Conservation (phyloP, 352 stramenopile genomes). For the Globisporangium parvum region DNA sequence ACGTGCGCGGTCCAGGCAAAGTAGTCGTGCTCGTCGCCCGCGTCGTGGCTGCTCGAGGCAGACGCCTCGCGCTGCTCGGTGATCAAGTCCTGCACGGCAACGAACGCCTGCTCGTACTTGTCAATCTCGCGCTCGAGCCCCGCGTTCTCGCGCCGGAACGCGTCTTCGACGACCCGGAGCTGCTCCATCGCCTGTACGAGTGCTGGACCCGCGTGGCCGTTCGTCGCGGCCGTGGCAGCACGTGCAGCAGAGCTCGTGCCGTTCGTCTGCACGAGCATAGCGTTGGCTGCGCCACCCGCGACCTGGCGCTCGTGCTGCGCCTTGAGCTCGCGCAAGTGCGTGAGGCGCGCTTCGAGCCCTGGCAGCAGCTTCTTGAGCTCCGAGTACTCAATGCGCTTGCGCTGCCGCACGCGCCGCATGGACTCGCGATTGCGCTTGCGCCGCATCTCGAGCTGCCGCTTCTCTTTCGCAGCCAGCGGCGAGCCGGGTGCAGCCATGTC, state of each 20-base stretch:
- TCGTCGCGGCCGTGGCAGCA: too few relatives aligned
- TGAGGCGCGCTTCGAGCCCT: slow-evolving; percentile 4
- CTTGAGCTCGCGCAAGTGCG: slow-evolving; percentile 1
- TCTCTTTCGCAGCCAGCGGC: slow-evolving; percentile 8
- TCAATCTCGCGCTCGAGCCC: slow-evolving; percentile 9
- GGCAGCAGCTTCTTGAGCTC: slow-evolving; percentile 7
- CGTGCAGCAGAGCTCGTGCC: neutral
- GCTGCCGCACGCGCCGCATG: slow-evolving; percentile 22
- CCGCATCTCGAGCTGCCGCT: slow-evolving; percentile 17
- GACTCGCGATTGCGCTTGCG: slow-evolving; percentile 27
- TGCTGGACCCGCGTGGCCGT: too few relatives aligned
- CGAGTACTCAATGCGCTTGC: slow-evolving; percentile 14
- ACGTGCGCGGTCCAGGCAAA: slow-evolving; percentile 16
- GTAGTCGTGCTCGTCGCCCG: neutral
- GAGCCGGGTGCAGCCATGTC: slow-evolving; percentile 2
- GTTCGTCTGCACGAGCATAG: neutral
- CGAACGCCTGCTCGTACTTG: slow-evolving; percentile 15
- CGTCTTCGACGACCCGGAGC: slow-evolving; percentile 8
- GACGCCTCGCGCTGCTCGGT: neutral
- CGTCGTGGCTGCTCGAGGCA: neutral
- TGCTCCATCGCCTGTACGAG: slow-evolving; percentile 3
- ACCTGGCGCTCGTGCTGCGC: slow-evolving; percentile 2
- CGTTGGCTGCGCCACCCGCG: neutral
- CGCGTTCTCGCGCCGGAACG: slow-evolving; percentile 12
- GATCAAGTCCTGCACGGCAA: slow-evolving; percentile 4